Percentiles rank a stretch among this genome's conserved stretches.
phyloP scores from a whole-genome alignment of 1,284 basidiomycete species.

The Ustilago hordei region DNA sequence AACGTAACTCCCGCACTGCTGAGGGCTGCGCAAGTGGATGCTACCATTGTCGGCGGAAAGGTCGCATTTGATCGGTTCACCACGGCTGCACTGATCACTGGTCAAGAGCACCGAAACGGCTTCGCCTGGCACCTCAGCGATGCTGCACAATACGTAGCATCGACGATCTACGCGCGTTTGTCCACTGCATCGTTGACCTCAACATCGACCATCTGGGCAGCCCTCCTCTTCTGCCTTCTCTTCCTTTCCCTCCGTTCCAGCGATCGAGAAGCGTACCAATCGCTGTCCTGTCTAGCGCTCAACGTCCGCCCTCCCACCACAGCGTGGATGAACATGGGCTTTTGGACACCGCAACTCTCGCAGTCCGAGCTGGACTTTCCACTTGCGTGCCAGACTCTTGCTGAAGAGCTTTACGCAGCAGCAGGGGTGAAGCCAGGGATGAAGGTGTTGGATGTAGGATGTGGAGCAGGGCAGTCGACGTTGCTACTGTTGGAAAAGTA shows the following conservation, averaged over 20 bases:
- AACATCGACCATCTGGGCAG: slow-evolving; percentile 7
- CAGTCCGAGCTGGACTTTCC: slow-evolving; percentile 35
- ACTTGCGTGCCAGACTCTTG: slow-evolving; percentile 53
- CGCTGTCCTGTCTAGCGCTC: slow-evolving; percentile 39
- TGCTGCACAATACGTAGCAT: neutral
- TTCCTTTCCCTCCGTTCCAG: slow-evolving; percentile 9
- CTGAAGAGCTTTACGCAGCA: slow-evolving; percentile 45
- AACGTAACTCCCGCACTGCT: slow-evolving; percentile 75
- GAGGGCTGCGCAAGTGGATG: slow-evolving; percentile 78
- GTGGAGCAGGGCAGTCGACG: slow-evolving; percentile 65
- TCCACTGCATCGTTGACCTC: neutral
- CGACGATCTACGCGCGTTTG: neutral
- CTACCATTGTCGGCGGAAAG: slow-evolving; percentile 83
- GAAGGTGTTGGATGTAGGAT: slow-evolving; percentile 64
- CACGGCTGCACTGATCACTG: slow-evolving; percentile 11
- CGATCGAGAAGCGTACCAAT: slow-evolving; percentile 27
- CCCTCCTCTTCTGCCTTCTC: slow-evolving; percentile 14
- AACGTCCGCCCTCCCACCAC: slow-evolving; percentile 45
- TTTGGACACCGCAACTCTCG: slow-evolving; percentile 40
- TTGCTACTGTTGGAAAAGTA: slow-evolving; percentile 45
- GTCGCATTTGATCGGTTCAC: slow-evolving; percentile 75
- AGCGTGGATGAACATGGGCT: slow-evolving; percentile 65
- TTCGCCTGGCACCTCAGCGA: slow-evolving; percentile 2
- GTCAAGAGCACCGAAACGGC: neutral
- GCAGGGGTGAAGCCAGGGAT: slow-evolving; percentile 32